Conservation (phyloP, 129 eudicot genomes). For the Solidago caesia region DNA sequence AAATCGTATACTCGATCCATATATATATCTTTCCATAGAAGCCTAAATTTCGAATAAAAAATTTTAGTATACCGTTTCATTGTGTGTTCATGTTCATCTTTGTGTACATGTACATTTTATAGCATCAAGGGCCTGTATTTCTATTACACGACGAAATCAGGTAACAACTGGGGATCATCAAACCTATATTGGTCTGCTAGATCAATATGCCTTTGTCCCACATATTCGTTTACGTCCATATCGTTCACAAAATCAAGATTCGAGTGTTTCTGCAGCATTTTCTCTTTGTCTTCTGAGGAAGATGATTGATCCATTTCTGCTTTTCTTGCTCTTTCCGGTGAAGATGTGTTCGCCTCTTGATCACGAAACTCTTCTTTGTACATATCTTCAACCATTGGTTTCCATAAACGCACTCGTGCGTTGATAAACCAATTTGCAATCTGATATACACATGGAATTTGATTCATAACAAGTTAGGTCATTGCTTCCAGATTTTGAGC, state of each 20-base stretch:
- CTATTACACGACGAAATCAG: constrained; percentile 40
- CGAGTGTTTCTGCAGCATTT: constrained; percentile 39
- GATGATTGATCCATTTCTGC: constrained; percentile 36
- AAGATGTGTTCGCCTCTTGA: constrained; percentile 44
- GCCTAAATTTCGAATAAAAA: too few relatives aligned
- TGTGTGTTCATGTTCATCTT: too few relatives aligned
- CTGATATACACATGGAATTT: constrained; percentile 33
- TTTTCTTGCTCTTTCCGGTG: constrained; percentile 39
- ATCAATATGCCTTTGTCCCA: constrained; percentile 41
- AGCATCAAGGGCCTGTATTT: too few relatives aligned
- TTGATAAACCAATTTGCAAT: constrained; percentile 98
- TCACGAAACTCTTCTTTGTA: constrained; percentile 90
- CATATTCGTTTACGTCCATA: constrained; percentile 16
- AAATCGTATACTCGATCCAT: too few relatives aligned
- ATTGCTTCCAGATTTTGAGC: not conserved
- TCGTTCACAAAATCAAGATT: constrained; percentile 33
- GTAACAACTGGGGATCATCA: constrained; percentile 47
- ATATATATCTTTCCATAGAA: too few relatives aligned
- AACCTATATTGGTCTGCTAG: constrained; percentile 56
- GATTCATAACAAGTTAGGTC: not conserved
- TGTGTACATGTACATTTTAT: too few relatives aligned
- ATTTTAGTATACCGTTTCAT: too few relatives aligned
- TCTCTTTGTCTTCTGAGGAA: constrained; percentile 46
- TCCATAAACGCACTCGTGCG: constrained; percentile 97
- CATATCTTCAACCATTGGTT: constrained; percentile 99